Evolutionary conservation across 768 basidiomycete species (phyloP), one percentile per base, ranked within the genome.

Genomic region (Rhizopogon salebrosus): DNA sequence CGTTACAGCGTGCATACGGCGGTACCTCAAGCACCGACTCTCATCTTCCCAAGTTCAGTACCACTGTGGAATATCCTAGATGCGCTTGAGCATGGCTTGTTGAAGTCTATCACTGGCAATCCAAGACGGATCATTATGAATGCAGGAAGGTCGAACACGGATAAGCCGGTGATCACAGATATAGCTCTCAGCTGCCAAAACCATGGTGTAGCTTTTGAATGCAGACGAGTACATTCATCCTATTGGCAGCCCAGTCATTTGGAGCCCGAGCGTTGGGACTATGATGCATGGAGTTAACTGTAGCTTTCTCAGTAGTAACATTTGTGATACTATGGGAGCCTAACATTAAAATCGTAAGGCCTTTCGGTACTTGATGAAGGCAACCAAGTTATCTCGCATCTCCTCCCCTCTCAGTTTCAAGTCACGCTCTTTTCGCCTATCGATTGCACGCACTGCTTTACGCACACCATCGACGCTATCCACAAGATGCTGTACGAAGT

Each of bases 301-400:
- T 27, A 27, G 9, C 49, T 29, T 26, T 27, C 24, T 18, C 6
- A 48, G 36, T 9, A 45, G 27, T 6, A 34, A 23, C 16, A 51
- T 41, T 29, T 31, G 16, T 27, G 13, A 13, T 31, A 13, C 43
- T 45, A n/a, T 20, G 18, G 9, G 29, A 31, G 27, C 36, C 27
- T 13, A 36, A n/a, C 16, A 40, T 31, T 29, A 54, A 18, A 79
- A 61, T 59, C 72, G 64, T 50, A 92, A 70, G 24, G 74, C 75
- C 56, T 72, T 78, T 53, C 90, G 73, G 66, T 93, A 93, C 62
- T 83, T 70, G 50, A 91, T 77, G 59, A 92, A 93, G 14, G 81
- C 89, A 14, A 80, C 70, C 55, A 92, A 65, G 63, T 92, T 92
- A 54, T 88, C 86, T 53, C 82, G 72, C 24, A 90, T 79, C 61